Evolutionary conservation across 2,329 filamentous ascomycete species (phyloP).

Genomic region (Colletotrichum horii): DNA sequence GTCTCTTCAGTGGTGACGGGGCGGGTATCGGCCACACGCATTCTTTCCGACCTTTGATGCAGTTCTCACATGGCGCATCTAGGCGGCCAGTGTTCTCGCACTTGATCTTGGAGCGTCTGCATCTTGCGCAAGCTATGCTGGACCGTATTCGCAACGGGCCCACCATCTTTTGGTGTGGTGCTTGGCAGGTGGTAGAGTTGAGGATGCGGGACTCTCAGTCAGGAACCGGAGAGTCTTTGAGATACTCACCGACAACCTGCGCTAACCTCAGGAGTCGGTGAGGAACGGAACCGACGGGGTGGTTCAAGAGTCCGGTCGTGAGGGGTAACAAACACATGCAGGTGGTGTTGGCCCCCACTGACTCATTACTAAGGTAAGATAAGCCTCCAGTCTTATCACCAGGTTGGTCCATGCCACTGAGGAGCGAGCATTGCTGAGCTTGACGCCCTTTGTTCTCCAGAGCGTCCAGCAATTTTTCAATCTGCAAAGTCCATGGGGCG

Average conservation of each 20-base stretch:
- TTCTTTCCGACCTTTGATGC: constrained; percentile 71
- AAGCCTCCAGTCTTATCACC: not conserved
- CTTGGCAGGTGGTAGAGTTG: not conserved
- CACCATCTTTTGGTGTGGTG: constrained; percentile 27
- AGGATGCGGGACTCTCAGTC: not conserved
- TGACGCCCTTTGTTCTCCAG: not conserved
- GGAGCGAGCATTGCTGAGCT: not conserved
- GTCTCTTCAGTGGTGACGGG: constrained; percentile 44
- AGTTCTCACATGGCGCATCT: constrained; percentile 69
- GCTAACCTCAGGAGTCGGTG: not conserved
- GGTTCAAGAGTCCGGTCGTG: not conserved
- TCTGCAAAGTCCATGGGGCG: not conserved
- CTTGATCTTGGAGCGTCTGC: constrained; percentile 83
- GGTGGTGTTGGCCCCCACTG: not conserved
- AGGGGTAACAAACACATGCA: not conserved
- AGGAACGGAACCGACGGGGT: not conserved
- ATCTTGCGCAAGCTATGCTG: constrained; percentile 78
- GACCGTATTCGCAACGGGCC: constrained; percentile 66
- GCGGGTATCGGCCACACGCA: constrained; percentile 69
- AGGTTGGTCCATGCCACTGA: not conserved
- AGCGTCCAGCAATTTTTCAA: not conserved
- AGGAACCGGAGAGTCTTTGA: not conserved
- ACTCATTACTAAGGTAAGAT: not conserved
- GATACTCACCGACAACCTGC: not conserved
- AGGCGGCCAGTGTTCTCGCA: constrained; percentile 74